Base-by-base conservation (phyloP, 305 asterid species). In the Rubia occidens region DNA sequence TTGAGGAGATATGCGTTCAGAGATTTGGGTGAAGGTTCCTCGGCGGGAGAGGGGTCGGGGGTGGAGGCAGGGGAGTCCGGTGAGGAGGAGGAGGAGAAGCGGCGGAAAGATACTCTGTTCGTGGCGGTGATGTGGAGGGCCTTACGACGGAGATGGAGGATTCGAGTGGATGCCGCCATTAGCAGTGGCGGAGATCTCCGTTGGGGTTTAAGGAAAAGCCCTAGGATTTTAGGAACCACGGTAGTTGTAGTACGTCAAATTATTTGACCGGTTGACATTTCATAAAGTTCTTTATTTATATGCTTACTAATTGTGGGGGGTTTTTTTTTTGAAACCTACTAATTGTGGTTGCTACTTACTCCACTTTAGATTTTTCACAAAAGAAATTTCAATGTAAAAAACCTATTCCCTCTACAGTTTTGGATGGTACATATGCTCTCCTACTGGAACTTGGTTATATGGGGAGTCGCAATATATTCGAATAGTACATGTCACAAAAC, bases 151-250 rank as follows among this genome's bases (percentile, higher is more conserved):
- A 77, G 65, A 2, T 70, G 80, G 45, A 75, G 67, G 18, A 72
- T 62, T 5, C 68, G 78, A 58, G 71, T 26, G 74, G 80, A 56
- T 5, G 74, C 60, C 62, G 82, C 75, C 84, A 75, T 78, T 37
- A 42, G 15, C 44, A 0, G 51, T 55, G 44, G 70, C 70, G 43
- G 74, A 17, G 64, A 24, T 66, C 43, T 11, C 61, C 45, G 3
- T 9, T 3, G 65, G 64, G 66, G 74, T 76, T 73, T 67, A 32
- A 54, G 54, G 75, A 69, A 69, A 44, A 51, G 21, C 70, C 78
- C 74, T 24, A 60, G 4, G 55, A 56, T 24, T 69, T 44, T 15
- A 24, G 68, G 62, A 44, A 20, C 44, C 11, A 18, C 6, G 14
- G 53, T 45, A 45, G 53, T 45, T 45, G 53, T 45, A 13, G 53